phyloP scores from a whole-genome alignment of 2,329 filamentous ascomycete genomes.

The Chaetomium sp. region DNA sequence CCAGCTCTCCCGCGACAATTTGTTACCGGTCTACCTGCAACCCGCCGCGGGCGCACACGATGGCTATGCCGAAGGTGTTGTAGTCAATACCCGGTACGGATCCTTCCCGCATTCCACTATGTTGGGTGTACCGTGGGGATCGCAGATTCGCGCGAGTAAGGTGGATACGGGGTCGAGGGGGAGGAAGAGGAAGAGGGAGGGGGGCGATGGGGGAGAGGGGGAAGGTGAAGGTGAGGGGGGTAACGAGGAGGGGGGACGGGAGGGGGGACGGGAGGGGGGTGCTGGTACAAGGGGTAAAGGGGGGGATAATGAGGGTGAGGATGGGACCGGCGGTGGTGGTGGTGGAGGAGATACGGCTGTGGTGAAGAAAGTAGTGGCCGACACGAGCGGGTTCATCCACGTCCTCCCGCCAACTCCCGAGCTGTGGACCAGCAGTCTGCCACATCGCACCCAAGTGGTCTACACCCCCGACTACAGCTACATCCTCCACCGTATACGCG shows the following conservation, averaged over 20 bases:
- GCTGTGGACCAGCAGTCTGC: constrained; percentile 72
- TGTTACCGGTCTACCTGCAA: constrained; percentile 67
- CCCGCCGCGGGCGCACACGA: constrained; percentile 55
- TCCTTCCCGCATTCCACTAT: constrained; percentile 79
- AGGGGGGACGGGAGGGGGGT: too few species aligned
- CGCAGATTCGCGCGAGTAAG: constrained; percentile 80
- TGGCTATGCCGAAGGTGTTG: constrained; percentile 69
- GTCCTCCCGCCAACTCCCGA: constrained; percentile 74
- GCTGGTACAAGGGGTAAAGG: too few species aligned
- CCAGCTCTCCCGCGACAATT: constrained; percentile 80
- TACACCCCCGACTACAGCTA: constrained; percentile 86
- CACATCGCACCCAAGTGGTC: constrained; percentile 78
- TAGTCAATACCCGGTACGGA: constrained; percentile 88
- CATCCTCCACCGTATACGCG: constrained; percentile 68
- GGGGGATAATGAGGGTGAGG: constrained; percentile 29
- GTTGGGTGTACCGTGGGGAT: constrained; percentile 78
- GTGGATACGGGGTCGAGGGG: constrained; percentile 90
- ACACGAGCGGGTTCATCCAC: constrained; percentile 67
- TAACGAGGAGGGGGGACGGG: not conserved
- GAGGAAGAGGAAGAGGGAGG: constrained; percentile 53
- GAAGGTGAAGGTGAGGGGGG: constrained; percentile 22
- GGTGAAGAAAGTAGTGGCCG: constrained; percentile 45
- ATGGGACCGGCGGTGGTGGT: not conserved
- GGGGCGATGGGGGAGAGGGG: constrained; percentile 38
- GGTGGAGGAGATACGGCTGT: constrained; percentile 16